These are phyloP conservation scores for Fusarium pilosicola DNA, from an alignment of 2,329 filamentous ascomycete species.

Conservation along the genomic window DNA sequence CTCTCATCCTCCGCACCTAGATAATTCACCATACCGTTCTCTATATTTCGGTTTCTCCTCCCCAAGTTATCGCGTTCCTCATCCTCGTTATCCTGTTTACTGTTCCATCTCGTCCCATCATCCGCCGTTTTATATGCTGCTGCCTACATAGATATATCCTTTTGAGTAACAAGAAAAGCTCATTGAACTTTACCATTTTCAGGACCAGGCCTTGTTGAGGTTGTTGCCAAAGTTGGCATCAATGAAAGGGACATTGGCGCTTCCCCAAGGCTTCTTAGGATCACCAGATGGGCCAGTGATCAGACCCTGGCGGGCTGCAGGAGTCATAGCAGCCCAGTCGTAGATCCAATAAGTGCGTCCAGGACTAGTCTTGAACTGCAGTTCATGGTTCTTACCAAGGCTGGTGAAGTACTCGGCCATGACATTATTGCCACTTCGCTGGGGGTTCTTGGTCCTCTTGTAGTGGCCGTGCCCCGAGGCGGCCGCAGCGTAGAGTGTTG, in stretches of 20 bases:
- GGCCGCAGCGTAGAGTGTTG: slow-evolving; percentile 49
- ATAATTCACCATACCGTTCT: no score
- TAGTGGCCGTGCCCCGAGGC: slow-evolving; percentile 52
- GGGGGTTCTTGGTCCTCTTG: slow-evolving; percentile 39
- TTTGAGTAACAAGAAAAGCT: background rate
- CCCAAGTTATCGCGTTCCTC: background rate
- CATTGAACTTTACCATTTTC: background rate
- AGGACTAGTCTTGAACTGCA: slow-evolving; percentile 47
- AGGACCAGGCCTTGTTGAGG: slow-evolving; percentile 25
- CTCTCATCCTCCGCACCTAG: no score
- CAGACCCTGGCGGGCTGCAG: slow-evolving; percentile 49
- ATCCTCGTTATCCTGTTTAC: rapidly evolving
- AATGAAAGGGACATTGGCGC: slow-evolving; percentile 55
- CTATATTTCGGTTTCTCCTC: no score
- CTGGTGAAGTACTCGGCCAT: slow-evolving; percentile 49
- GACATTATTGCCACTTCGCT: slow-evolving; percentile 34
- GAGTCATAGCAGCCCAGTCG: slow-evolving; percentile 55
- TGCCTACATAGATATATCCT: background rate
- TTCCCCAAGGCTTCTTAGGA: slow-evolving; percentile 51
- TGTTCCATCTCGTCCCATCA: background rate
- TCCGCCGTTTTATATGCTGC: background rate
- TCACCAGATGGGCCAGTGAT: slow-evolving; percentile 52
- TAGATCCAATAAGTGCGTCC: slow-evolving; percentile 54
- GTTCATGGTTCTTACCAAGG: slow-evolving; percentile 49
- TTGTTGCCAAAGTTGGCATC: slow-evolving; percentile 41